A percentile compares a stretch with the other conserved stretches of the same genome.
Conservation (phyloP, 2,329 filamentous ascomycete species). For the Fusarium sp. region DNA sequence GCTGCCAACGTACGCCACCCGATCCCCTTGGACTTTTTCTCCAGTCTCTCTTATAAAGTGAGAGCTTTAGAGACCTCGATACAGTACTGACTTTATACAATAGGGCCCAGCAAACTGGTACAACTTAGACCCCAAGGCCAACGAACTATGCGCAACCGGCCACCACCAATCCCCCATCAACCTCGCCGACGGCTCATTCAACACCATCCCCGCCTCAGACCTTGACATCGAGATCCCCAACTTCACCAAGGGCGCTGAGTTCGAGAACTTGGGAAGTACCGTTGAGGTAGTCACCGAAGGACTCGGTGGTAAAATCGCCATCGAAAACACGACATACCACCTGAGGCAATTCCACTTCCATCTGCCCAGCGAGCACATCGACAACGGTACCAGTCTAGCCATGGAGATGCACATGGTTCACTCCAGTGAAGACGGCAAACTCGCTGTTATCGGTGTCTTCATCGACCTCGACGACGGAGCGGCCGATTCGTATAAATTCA, state of each 20-base stretch:
- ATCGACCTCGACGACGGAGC: conserved; percentile 36
- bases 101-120: conserved; percentile 64
- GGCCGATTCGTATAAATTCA: background rate
- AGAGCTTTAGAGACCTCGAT: accelerated
- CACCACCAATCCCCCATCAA: conserved; percentile 66
- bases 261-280: conserved; percentile 63
- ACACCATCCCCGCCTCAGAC: conserved; percentile 40
- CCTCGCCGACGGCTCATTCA: conserved; percentile 48
- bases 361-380: conserved; percentile 66
- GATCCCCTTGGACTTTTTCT: too few species aligned
- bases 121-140: conserved; percentile 51
- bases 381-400: conserved; percentile 49
- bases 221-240: conserved; percentile 50
- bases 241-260: conserved; percentile 49
- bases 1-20: conserved; percentile 45
- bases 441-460: conserved; percentile 45
- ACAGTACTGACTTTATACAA: background rate
- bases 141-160: conserved; percentile 59
- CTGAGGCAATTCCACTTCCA: conserved; percentile 69
- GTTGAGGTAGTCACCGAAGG: conserved; percentile 57
- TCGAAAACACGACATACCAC: conserved; percentile 51
- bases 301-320: conserved; percentile 54
- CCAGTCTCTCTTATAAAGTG: accelerated
- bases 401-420: conserved; percentile 48
- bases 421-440: conserved; percentile 17